Evolutionary conservation across 1,139 yeast species (phyloP), one percentile per base, ranked within the genome.

Genomic region (Suhomyces terraborum): DNA sequence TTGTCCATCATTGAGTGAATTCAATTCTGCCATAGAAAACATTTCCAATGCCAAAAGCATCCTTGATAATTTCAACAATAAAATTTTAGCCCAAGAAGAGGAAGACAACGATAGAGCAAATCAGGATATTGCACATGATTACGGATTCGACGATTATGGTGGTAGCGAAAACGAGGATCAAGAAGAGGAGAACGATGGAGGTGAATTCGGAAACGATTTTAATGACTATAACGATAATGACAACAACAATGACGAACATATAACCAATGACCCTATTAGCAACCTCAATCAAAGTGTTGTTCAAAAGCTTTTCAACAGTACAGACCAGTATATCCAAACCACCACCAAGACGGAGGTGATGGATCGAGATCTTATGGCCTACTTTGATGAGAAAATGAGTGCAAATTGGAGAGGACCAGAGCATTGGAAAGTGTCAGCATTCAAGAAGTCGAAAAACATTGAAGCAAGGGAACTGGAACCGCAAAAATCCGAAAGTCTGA

Each of bases 331-430:
- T 53, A 51, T 38, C 12, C 43, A 46, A 40, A 28, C 47, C 37
- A 31, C 47, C 2, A 36, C 42, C 24, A 45, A 54, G 26, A 55
- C 61, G 7, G 69, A 68, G 38, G 69, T 79, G n/a, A 61, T 79
- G 49, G 88, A 82, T 51, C 74, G 75, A 43, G 88, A 84, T 52
- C 69, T 88, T 40, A 81, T 88, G 82, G 82, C 88, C 1, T 86
- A 86, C 58, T 87, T 88, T 59, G 95, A 88, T 56, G 82, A 79
- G 46, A 75, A 79, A 13, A 66, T 87, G 64, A 80, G 74, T 47
- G 73, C 77, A 34, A 83, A 80, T 58, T 88, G 96, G 96, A 77
- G 95, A 32, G 96, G 96, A 7, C 93, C 96, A 5, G 94, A 88
- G 48, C 94, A 88, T 62, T 93, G 98, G 98, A 86, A 85, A 62